These are phyloP conservation scores for Venturia aucupariae DNA, from an alignment of 2,329 filamentous ascomycete genomes.

Conservation along the genomic window DNA sequence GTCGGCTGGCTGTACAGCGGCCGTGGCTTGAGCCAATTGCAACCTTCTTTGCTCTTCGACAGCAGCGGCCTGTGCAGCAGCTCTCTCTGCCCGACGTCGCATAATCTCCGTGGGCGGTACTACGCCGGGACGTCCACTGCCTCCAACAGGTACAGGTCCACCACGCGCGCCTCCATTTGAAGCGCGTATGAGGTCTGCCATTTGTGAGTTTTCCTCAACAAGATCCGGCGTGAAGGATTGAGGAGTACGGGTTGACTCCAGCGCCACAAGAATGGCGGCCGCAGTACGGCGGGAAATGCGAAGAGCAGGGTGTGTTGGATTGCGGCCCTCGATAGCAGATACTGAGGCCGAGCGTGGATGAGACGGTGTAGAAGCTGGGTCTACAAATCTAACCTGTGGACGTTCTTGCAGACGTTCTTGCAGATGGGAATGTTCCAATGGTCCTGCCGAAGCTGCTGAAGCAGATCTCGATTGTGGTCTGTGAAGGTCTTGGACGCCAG, in stretches of 20 bases:
- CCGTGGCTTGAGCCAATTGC: slow-evolving; percentile 32
- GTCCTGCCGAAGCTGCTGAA: slow-evolving; percentile 40
- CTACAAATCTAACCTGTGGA: slow-evolving; percentile 28
- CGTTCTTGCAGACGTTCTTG: slow-evolving; percentile 20
- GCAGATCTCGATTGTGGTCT: slow-evolving; percentile 31
- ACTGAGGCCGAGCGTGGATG: slow-evolving; percentile 26
- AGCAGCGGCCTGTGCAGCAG: slow-evolving; percentile 54
- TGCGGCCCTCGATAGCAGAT: slow-evolving; percentile 22
- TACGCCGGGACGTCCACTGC: slow-evolving; percentile 42
- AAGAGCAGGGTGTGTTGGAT: slow-evolving; percentile 44
- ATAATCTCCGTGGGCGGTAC: slow-evolving; percentile 85
- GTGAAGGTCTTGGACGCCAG: slow-evolving; percentile 38
- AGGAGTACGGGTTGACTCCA: slow-evolving; percentile 79
- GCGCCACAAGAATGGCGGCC: slow-evolving; percentile 81
- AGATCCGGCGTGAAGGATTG: slow-evolving; percentile 74
- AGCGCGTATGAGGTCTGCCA: slow-evolving; percentile 63
- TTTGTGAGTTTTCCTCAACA: slow-evolving; percentile 80
- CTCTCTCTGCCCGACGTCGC: slow-evolving; percentile 70
- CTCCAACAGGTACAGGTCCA: slow-evolving; percentile 37
- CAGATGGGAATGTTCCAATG: slow-evolving; percentile 20
- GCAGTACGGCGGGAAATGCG: slow-evolving; percentile 77
- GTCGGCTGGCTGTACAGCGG: slow-evolving; percentile 43
- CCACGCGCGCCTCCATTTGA: slow-evolving; percentile 48
- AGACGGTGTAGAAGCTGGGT: slow-evolving; percentile 24
- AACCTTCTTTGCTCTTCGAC: slow-evolving; percentile 36